Conservation (phyloP, 164 flowering plant species). For the Malania oleifera region DNA sequence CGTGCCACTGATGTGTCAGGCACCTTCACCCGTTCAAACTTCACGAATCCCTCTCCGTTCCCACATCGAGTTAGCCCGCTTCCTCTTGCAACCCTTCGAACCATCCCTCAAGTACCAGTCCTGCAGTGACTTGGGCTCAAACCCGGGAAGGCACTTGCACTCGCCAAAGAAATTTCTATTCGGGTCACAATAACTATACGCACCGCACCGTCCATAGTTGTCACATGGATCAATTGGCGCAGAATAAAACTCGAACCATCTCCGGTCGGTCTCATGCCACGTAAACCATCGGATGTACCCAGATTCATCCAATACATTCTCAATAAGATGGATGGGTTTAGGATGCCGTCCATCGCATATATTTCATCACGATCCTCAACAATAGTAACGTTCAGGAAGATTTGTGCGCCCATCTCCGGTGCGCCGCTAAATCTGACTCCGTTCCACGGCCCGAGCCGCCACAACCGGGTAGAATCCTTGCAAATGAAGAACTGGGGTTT, state of each 20-base stretch:
- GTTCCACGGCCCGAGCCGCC: neutral
- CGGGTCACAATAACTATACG: neutral
- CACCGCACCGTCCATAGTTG: neutral
- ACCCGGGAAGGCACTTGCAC: too few relatives aligned
- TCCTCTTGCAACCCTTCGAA: neutral
- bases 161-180: too few relatives aligned
- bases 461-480: neutral
- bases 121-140: too few relatives aligned
- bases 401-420: neutral
- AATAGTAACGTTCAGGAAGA: neutral
- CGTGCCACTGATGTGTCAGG: neutral
- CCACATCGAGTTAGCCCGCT: neutral
- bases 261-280: neutral
- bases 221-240: neutral
- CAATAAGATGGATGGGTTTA: neutral
- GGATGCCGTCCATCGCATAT: neutral
- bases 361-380: neutral
- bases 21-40: neutral
- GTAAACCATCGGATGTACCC: neutral
- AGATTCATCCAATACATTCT: too few relatives aligned
- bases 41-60: slow-evolving; percentile 1
- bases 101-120: too few relatives aligned
- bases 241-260: neutral
- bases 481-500: neutral
- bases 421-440: too few relatives aligned